Conservation (phyloP, 345 rosid species). For the Gossypium raimondii region DNA sequence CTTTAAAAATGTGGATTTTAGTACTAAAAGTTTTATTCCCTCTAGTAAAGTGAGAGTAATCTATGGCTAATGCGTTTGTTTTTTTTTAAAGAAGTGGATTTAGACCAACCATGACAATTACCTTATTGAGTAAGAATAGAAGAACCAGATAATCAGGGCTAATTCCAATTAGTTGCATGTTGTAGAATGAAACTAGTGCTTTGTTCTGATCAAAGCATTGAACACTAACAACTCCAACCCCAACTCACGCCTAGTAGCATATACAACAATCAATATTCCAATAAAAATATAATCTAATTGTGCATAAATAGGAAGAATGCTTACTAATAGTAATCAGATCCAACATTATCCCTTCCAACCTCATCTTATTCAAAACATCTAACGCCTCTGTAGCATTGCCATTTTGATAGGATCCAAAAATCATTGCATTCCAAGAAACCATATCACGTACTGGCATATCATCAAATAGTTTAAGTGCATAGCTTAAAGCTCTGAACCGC, state of each 20-base stretch:
- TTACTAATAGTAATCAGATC: conserved; percentile 45
- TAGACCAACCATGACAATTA: conserved; percentile 8
- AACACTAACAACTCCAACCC: conserved; percentile 42
- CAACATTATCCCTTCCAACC: conserved; percentile 36
- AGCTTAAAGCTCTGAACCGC: conserved; percentile 28
- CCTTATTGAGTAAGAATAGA: conserved; percentile 43
- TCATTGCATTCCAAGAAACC: conserved; percentile 61
- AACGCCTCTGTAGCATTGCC: conserved; percentile 46
- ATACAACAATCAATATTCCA: conserved; percentile 41
- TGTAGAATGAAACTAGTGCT: conserved; percentile 32
- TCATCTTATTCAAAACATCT: conserved; percentile 34
- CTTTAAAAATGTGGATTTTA: too few relatives aligned
- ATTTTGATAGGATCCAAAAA: conserved; percentile 55
- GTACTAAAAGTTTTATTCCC: too few relatives aligned
- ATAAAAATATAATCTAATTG: conserved; percentile 32
- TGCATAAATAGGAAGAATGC: conserved; percentile 51
- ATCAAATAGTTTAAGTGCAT: conserved; percentile 42
- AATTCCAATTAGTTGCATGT: conserved; percentile 32
- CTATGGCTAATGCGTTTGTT: too few relatives aligned
- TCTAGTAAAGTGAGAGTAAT: too few relatives aligned
- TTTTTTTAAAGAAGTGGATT: too few relatives aligned
- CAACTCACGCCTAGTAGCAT: conserved; percentile 37
- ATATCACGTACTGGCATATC: conserved; percentile 45
- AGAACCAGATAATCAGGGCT: conserved; percentile 46
- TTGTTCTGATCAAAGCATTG: conserved; percentile 42